These are phyloP conservation scores for Fomitopsis schrenkii DNA, from an alignment of 1,284 basidiomycete genomes.

Conservation along the genomic window DNA sequence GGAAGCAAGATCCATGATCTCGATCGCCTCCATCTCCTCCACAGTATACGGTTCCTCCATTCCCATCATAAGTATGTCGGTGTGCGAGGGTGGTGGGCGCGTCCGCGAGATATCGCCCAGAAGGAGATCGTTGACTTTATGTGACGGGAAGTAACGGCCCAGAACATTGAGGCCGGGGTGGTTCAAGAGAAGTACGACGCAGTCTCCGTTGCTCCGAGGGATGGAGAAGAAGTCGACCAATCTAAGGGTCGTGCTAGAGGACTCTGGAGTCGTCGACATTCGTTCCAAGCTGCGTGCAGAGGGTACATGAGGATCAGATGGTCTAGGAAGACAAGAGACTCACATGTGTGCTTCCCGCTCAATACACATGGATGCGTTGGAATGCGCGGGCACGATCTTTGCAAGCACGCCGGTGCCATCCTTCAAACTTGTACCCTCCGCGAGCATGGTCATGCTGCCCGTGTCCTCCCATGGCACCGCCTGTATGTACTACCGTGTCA, in stretches of 20 bases:
- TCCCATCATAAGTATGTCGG: slow-evolving; percentile 48
- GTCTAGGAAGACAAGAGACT: slow-evolving; percentile 20
- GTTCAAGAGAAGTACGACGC: slow-evolving; percentile 56
- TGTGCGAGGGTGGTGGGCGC: slow-evolving; percentile 38
- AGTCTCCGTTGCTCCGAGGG: slow-evolving; percentile 57
- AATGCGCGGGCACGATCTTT: slow-evolving; percentile 66
- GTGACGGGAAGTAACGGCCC: slow-evolving; percentile 59
- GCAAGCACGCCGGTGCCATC: slow-evolving; percentile 64
- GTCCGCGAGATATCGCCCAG: slow-evolving; percentile 49
- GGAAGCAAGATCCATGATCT: slow-evolving; percentile 70
- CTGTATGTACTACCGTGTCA: slow-evolving; percentile 32
- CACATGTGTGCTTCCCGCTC: slow-evolving; percentile 71
- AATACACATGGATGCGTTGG: slow-evolving; percentile 65
- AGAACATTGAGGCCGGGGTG: slow-evolving; percentile 67
- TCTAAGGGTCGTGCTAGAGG: slow-evolving; percentile 47
- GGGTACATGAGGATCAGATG: neutral
- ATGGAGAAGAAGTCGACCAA: slow-evolving; percentile 65
- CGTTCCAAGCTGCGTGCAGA: slow-evolving; percentile 42
- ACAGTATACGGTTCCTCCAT: slow-evolving; percentile 41
- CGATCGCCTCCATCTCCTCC: slow-evolving; percentile 55
- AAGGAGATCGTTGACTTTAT: slow-evolving; percentile 63
- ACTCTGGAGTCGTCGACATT: slow-evolving; percentile 46
- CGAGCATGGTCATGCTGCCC: slow-evolving; percentile 61
- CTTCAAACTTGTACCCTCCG: slow-evolving; percentile 65
- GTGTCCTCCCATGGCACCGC: slow-evolving; percentile 65